Percentiles rank a stretch among this genome's conserved stretches.
Conservation (phyloP, 108 stramenopile genomes). For the Fistulifera pelliculosa region DNA sequence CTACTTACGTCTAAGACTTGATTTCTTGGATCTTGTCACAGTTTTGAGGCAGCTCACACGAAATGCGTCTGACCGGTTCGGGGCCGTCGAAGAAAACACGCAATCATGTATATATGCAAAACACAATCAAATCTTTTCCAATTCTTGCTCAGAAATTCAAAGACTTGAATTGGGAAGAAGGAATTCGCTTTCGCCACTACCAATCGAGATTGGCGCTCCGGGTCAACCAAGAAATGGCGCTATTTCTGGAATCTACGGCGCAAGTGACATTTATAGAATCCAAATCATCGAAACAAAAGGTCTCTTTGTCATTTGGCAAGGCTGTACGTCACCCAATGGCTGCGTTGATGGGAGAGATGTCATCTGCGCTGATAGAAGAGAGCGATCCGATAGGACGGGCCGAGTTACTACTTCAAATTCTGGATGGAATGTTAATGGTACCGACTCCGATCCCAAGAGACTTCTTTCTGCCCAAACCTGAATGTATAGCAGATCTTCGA, state of each 20-base stretch:
- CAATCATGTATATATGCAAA: slow-evolving; percentile 21
- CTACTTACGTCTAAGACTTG: slow-evolving; percentile 27
- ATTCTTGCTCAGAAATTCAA: slow-evolving; percentile 19
- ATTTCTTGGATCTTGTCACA: slow-evolving; percentile 28
- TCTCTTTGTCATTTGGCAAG: slow-evolving; percentile 4
- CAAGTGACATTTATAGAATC: slow-evolving; percentile 14
- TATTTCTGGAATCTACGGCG: slow-evolving; percentile 14
- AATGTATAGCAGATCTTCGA: slow-evolving; percentile 16
- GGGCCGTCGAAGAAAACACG: slow-evolving; percentile 33
- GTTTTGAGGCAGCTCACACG: slow-evolving; percentile 26
- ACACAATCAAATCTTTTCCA: slow-evolving; percentile 15
- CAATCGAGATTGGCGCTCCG: slow-evolving; percentile 29
- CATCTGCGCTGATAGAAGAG: neutral
- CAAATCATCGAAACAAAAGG: neutral
- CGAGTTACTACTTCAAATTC: slow-evolving; percentile 25
- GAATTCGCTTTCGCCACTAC: slow-evolving; percentile 22
- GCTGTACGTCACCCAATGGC: neutral
- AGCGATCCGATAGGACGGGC: slow-evolving; percentile 32
- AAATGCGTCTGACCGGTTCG: slow-evolving; percentile 33
- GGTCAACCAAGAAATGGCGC: slow-evolving; percentile 21
- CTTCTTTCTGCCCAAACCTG: slow-evolving; percentile 9
- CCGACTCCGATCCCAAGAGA: slow-evolving; percentile 34
- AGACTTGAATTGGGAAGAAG: slow-evolving; percentile 21
- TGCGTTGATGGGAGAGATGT: neutral
- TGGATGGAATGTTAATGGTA: slow-evolving; percentile 31